Conservation (phyloP, 495 filamentous ascomycete species). For the Sordaria brevicollis region DNA sequence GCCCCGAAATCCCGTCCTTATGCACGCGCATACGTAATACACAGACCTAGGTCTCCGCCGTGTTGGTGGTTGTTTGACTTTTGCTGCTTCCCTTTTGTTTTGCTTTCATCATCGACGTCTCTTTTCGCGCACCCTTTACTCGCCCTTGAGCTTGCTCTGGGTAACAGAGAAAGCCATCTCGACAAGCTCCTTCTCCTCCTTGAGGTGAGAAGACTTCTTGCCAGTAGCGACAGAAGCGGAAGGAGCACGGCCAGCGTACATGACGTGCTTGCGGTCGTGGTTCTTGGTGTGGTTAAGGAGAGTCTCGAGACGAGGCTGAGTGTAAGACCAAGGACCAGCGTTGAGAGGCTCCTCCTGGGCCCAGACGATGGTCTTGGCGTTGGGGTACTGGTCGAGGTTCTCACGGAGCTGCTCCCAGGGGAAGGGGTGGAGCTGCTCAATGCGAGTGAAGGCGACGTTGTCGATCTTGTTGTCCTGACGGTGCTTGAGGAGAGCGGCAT, state of each 20-base stretch:
- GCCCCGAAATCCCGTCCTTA: neutral
- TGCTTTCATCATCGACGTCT: neutral
- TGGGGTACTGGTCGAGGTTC: conserved; percentile 91
- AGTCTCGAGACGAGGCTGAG: conserved; percentile 92
- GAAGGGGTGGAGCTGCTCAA: conserved; percentile 98
- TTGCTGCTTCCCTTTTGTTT: neutral
- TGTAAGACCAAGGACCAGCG: conserved; percentile 89
- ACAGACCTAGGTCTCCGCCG: neutral
- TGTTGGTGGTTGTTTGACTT: neutral
- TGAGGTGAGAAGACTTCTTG: conserved; percentile 74
- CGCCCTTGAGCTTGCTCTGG: conserved; percentile 63
- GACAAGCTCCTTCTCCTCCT: conserved; percentile 88
- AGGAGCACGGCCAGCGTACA: conserved; percentile 89
- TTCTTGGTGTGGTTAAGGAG: conserved; percentile 81
- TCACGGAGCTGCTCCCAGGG: conserved; percentile 93
- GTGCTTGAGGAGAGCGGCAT: conserved; percentile 80
- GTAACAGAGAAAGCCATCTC: conserved; percentile 55
- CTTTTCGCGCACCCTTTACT: conserved; percentile 31
- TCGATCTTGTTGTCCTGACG: conserved; percentile 74
- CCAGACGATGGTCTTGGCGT: conserved; percentile 94
- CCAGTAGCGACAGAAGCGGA: conserved; percentile 90
- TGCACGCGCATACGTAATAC: neutral
- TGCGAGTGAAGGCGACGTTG: conserved; percentile 83
- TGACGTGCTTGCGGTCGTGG: conserved; percentile 87
- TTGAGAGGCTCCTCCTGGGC: conserved; percentile 95